Evolutionary conservation across 1,284 basidiomycete genomes (phyloP), one percentile per base, ranked within the genome.

Genomic region (Ganoderma lucidum): DNA sequence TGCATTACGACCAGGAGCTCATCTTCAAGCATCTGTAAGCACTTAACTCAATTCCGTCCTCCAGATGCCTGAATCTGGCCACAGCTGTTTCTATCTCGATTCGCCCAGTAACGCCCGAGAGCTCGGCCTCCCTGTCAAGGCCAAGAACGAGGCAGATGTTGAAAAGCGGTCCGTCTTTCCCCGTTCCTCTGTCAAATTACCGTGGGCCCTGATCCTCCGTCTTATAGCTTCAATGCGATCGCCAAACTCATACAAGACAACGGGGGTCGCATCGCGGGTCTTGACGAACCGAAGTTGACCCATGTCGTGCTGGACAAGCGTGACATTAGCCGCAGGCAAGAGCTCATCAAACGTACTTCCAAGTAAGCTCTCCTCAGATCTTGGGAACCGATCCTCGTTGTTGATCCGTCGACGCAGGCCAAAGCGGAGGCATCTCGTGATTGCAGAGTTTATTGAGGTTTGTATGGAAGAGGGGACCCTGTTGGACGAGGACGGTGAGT

Each of bases 81-180:
- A 12, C 69, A 95, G 93, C 68, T 90, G 89, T 74, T 96, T 97
- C 81, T 98, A 97, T 80, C 84, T 98, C 48, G 96, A 97, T 80
- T 89, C 93, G 1, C 86, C 90, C 0, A 83, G 83, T 10, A 96
- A 96, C 75, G 95, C 95, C 0, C 79, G 78, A 8, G 81, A 83
- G 74, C 86, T 95, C 72, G 87, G 84, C 0, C 88, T 97, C 82
- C 56, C 74, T 2, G 80, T 87, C 6, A 88, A 87, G 67, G 79
- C 84, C n/a, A 90, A 87, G 76, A 77, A 87, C 51, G 88, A 89
- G 70, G 78, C 81, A 12, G 83, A 83, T 0, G 86, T 91, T 53
- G 80, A 78, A 23, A 75, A 85, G 71, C 87, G 84, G 93, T 91
- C 70, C 73, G 83, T 78, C 5, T 12, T 19, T 35, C 5, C 32